A percentile compares a stretch with the other conserved stretches of the same genome.
phyloP scores from a whole-genome alignment of 495 filamentous ascomycete species.

The Penicillium dipodomyicola region DNA sequence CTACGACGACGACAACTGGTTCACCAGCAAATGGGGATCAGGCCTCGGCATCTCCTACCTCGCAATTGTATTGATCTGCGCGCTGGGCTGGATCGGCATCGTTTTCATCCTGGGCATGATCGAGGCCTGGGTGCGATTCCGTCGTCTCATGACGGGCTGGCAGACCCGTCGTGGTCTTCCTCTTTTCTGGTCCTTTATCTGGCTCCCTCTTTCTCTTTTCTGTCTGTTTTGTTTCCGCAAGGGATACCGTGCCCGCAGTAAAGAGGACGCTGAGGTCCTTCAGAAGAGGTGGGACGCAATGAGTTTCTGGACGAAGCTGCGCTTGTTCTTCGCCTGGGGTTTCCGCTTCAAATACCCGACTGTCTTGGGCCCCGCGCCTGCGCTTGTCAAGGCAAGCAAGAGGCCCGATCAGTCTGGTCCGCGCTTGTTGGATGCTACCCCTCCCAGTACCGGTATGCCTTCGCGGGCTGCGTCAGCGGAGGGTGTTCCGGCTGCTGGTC shows the following conservation, averaged over 20 bases:
- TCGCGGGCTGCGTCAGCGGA: constrained; percentile 2
- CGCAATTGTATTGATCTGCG: constrained; percentile 37
- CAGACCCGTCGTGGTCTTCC: constrained; percentile 48
- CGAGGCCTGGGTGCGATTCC: constrained; percentile 51
- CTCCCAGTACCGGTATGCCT: constrained; percentile 5
- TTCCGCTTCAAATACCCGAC: constrained; percentile 50
- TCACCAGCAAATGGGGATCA: constrained; percentile 20
- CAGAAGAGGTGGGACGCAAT: constrained; percentile 44
- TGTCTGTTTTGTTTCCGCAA: constrained; percentile 41
- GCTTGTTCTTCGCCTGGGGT: constrained; percentile 50
- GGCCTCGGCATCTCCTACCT: constrained; percentile 30
- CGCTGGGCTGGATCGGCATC: constrained; percentile 40
- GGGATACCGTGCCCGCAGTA: constrained; percentile 38
- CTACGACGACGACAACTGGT: constrained; percentile 24
- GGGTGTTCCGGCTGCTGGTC: background rate
- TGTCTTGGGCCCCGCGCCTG: constrained; percentile 34
- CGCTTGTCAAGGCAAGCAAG: constrained; percentile 28
- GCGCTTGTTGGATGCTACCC: constrained; percentile 17
- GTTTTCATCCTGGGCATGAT: constrained; percentile 48
- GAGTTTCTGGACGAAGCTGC: constrained; percentile 34
- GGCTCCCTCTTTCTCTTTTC: constrained; percentile 38
- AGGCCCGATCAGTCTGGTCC: constrained; percentile 23
- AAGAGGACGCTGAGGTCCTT: constrained; percentile 41
- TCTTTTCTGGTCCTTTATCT: constrained; percentile 42
- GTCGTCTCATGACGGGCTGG: constrained; percentile 51